Percentiles rank a stretch among this genome's conserved stretches.
These are phyloP conservation scores for Diplodia scrobiculata DNA, from an alignment of 2,329 filamentous ascomycete species.

Conservation along the genomic window DNA sequence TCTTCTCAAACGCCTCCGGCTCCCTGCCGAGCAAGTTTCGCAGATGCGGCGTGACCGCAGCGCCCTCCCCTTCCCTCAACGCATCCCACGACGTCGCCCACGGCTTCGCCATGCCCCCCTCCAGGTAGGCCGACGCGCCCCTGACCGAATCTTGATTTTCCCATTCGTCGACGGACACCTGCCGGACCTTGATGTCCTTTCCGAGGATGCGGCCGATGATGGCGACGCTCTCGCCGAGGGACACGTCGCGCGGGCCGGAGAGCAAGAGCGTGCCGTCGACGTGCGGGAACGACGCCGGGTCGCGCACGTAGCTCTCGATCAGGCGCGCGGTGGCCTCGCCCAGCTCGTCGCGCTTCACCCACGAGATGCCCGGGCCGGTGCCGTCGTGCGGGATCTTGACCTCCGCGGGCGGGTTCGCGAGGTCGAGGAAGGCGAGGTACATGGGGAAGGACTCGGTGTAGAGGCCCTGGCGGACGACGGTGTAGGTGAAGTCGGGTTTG, in stretches of 20 bases:
- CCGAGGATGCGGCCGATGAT: not conserved
- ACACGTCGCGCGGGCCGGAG: not conserved
- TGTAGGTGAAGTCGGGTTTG: not conserved
- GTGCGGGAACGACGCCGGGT: not conserved
- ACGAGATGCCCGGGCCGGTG: not conserved
- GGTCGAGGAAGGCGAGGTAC: not conserved
- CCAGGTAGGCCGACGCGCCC: not conserved
- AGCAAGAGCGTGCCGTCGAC: not conserved
- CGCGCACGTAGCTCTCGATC: not conserved
- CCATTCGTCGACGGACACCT: not conserved
- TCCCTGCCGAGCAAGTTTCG: not conserved
- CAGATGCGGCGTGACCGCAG: not conserved
- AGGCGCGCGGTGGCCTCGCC: not conserved
- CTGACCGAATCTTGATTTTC: not conserved
- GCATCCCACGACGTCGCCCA: not conserved
- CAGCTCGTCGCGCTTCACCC: not conserved
- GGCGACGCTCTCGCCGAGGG: not conserved
- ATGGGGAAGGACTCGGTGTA: not conserved
- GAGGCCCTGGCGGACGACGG: not conserved
- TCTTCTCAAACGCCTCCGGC: not conserved
- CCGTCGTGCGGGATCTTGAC: not conserved
- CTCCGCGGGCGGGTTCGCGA: not conserved
- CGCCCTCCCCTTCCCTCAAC: not conserved
- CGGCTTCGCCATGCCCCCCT: not conserved
- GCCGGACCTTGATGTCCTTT: not conserved